A percentile compares a stretch with the other conserved stretches of the same genome.
phyloP scores from a whole-genome alignment of 2,329 filamentous ascomycete species.

The Pezicula neosporulosa region DNA sequence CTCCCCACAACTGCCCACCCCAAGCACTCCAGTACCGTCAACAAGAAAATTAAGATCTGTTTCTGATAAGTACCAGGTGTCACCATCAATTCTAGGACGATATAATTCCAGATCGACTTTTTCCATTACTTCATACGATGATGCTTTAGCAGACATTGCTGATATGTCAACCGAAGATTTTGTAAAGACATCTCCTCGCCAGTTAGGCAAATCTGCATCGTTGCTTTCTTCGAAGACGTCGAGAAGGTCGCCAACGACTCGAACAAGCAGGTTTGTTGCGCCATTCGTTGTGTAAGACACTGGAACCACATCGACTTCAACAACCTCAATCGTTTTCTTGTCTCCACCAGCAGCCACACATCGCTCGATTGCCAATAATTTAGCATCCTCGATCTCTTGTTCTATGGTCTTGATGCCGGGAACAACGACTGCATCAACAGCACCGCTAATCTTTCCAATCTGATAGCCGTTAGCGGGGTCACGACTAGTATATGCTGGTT shows the following conservation, averaged over 20 bases:
- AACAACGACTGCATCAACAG: conserved; percentile 24
- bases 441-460: conserved; percentile 26
- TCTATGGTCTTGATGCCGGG: conserved; percentile 17
- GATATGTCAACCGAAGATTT: neutral
- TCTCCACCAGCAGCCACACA: conserved; percentile 25
- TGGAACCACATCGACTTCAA: conserved; percentile 26
- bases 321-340: conserved; percentile 20
- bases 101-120: conserved; percentile 21
- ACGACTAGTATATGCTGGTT: neutral
- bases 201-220: conserved; percentile 4
- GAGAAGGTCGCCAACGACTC: conserved; percentile 24
- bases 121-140: conserved; percentile 19
- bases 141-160: conserved; percentile 14
- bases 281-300: conserved; percentile 26
- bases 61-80: conserved; percentile 55
- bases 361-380: conserved; percentile 16
- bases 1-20: conserved; percentile 55
- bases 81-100: conserved; percentile 44
- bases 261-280: conserved; percentile 21
- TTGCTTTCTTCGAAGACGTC: conserved; percentile 12
- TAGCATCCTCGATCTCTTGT: conserved; percentile 21
- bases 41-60: conserved; percentile 55
- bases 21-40: conserved; percentile 58
- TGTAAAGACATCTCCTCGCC: neutral
- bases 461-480: conserved; percentile 6